Conservation (phyloP, 176 grass and related monocot genomes). For the Bonia amplexicaulis region DNA sequence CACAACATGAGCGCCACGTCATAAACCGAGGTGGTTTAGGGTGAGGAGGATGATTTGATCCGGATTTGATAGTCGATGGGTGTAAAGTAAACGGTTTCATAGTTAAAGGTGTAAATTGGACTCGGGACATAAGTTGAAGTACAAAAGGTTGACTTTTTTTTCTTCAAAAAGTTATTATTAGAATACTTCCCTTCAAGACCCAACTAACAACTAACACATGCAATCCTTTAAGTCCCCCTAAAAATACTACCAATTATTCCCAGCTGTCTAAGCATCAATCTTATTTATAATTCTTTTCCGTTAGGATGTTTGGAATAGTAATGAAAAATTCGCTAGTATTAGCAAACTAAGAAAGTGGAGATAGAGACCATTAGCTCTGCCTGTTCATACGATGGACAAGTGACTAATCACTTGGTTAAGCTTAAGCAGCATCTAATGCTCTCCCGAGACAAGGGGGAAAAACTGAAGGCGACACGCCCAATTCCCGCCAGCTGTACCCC, state of each 20-base stretch:
- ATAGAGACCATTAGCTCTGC: background rate
- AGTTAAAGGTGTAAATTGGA: no score
- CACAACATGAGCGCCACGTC: no score
- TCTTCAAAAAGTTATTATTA: background rate
- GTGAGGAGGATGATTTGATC: no score
- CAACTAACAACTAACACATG: constrained; percentile 2
- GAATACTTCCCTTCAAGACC: background rate
- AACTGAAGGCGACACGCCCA: background rate
- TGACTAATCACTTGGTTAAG: background rate
- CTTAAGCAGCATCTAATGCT: background rate
- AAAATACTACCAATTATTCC: background rate
- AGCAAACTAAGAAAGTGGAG: background rate
- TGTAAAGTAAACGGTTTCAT: no score
- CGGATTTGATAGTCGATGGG: no score
- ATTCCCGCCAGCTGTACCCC: constrained; percentile 30
- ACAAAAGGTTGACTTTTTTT: no score
- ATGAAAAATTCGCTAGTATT: background rate
- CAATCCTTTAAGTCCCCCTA: constrained; percentile 17
- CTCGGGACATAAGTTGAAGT: no score
- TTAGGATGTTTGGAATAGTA: background rate
- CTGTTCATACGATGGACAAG: background rate
- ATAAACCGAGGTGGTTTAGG: no score
- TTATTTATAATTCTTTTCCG: background rate
- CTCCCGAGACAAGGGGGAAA: background rate
- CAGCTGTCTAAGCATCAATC: background rate